Conservation (phyloP, 139 green algal species). For the Chlamydomonas incerta region DNA sequence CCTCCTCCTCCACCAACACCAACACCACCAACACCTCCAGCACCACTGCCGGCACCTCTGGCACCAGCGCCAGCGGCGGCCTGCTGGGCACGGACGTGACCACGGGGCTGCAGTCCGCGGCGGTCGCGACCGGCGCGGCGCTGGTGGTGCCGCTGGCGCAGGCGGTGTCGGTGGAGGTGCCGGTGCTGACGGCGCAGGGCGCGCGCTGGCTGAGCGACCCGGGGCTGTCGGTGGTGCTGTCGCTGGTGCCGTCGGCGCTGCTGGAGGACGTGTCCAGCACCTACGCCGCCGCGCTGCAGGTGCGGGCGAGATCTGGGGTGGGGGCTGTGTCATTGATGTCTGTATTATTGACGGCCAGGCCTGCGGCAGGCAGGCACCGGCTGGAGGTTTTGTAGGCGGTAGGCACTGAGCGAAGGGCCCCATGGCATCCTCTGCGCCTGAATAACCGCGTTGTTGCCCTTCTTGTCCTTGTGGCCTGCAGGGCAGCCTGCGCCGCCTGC, state of each 20-base stretch:
- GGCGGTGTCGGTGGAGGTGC: slow-evolving; percentile 2
- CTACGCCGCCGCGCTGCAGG: slow-evolving; percentile 10
- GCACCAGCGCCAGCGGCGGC: neutral
- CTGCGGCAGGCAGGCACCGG: too few relatives aligned
- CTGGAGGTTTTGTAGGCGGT: too few relatives aligned
- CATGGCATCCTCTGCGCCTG: too few relatives aligned
- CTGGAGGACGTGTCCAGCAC: neutral
- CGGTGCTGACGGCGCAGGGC: neutral
- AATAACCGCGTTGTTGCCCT: too few relatives aligned
- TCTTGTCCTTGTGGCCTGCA: too few relatives aligned
- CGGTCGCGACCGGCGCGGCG: neutral
- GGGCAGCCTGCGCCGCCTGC: neutral
- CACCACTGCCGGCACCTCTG: neutral
- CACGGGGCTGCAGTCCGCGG: neutral
- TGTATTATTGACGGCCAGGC: too few relatives aligned
- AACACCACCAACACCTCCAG: neutral
- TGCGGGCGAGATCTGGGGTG: too few relatives aligned
- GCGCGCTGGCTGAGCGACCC: slow-evolving; percentile 16
- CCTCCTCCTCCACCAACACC: neutral
- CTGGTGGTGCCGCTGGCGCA: neutral
- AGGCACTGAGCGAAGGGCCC: too few relatives aligned
- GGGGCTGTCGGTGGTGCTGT: slow-evolving; percentile 33
- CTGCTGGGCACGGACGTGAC: neutral
- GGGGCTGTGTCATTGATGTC: too few relatives aligned
- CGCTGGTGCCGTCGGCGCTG: slow-evolving; percentile 27